Base-by-base conservation (phyloP, 805 yeast species). In the Lachancea kluyveri region DNA sequence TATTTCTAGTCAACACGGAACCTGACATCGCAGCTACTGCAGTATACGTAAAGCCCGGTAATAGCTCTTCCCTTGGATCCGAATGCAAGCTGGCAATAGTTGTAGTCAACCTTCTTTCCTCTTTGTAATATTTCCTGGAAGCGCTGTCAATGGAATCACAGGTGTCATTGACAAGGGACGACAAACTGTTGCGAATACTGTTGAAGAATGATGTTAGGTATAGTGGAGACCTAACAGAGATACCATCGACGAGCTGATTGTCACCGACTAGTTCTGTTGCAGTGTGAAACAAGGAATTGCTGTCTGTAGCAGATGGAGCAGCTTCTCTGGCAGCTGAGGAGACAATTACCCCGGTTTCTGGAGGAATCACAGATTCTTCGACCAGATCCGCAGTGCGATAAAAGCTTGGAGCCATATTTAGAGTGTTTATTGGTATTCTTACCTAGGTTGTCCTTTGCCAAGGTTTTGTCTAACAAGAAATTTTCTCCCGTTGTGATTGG, bases 21-120 rank as follows among this genome's bases (percentile, higher is more conserved):
- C 85, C 86, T 1, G 79, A 57, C 51, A 78, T 64, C 9, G 68
- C 60, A 16, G 79, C 84, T 23, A 77, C 67, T 4, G 67, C 47
- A 21, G 75, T 60, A 42, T 74, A 77, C 3, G 74, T 50, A 3
- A 76, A 48, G 39, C 77, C 78, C 3, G 83, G 82, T 26, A 74
- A 54, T 30, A 77, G 58, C 33, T 65, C 72, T 49, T 77, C 85
- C 29, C 60, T 58, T 42, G 65, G 72, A 43, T 70, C 72, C 3
- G 51, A 48, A 49, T 74, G 83, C 36, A 77, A 59, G 11, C 62
- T 59, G 18, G 75, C 62, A 9, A 75, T 52, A n/a, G 77, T 70
- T 14, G 59, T 47, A 3, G 78, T 66, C 15, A 77, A 64, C 31
- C 62, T 54, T 43, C 72, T 62, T 51, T 78, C 85, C 3, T 66